phyloP scores from a whole-genome alignment of 2,329 filamentous ascomycete species.

The Alternaria solani region DNA sequence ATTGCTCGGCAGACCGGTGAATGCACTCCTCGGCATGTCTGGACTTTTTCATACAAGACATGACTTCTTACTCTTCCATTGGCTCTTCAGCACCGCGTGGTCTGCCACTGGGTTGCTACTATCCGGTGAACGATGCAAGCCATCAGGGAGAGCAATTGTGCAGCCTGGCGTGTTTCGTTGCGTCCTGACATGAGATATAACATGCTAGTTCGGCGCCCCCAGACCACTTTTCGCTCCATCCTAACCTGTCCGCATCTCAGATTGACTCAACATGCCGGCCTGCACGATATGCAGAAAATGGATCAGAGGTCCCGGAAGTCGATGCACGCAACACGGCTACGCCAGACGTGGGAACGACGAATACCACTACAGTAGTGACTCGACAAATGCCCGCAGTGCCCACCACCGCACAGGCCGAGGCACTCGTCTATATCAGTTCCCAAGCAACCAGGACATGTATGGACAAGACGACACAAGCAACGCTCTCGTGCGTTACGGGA shows the following conservation, averaged over 20 bases:
- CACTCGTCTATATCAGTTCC: not conserved
- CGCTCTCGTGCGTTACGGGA: not conserved
- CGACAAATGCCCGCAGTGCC: slow-evolving; percentile 9
- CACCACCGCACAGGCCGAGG: slow-evolving; percentile 11
- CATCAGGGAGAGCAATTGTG: slow-evolving; percentile 18
- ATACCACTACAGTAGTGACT: slow-evolving; percentile 16
- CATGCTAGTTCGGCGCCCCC: not conserved
- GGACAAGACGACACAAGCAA: slow-evolving; percentile 2
- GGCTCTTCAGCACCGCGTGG: not conserved
- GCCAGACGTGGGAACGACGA: not conserved
- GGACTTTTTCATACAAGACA: not conserved
- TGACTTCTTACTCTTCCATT: not conserved
- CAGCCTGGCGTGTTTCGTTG: slow-evolving; percentile 20
- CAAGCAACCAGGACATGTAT: not conserved
- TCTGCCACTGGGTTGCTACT: slow-evolving; percentile 5
- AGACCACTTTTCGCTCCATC: not conserved
- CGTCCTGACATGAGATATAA: not conserved
- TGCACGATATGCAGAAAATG: slow-evolving; percentile 16
- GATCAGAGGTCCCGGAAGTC: slow-evolving; percentile 21
- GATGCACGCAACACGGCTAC: slow-evolving; percentile 20
- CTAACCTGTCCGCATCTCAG: not conserved
- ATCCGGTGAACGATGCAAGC: slow-evolving; percentile 27
- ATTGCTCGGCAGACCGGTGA: not conserved
- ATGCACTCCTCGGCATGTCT: not conserved
- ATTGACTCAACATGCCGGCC: slow-evolving; percentile 20